A percentile compares a stretch with the other conserved stretches of the same genome.
Conservation (phyloP, 768 basidiomycete genomes). For the Mycena albidolilacea region DNA sequence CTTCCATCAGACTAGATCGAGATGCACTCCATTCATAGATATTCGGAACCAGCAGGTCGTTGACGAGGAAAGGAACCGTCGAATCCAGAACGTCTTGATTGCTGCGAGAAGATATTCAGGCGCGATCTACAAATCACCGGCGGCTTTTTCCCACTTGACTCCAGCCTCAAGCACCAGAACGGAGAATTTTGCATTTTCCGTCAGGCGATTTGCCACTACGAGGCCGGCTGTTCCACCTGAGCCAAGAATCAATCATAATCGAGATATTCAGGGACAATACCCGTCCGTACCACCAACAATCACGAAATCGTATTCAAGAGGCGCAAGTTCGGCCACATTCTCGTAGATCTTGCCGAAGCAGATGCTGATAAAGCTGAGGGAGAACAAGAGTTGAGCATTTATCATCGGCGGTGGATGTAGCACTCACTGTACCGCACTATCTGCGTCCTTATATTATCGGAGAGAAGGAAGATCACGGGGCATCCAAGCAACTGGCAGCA, state of each 20-base stretch:
- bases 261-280: not conserved
- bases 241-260: too few relatives aligned
- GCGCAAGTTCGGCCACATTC: not conserved
- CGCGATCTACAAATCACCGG: too few relatives aligned
- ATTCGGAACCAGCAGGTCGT: not conserved
- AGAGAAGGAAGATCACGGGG: not conserved
- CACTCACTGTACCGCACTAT: not conserved
- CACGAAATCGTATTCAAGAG: not conserved
- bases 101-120: not conserved
- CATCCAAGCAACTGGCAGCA: not conserved
- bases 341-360: conserved; percentile 8
- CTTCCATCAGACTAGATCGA: not conserved
- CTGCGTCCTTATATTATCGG: not conserved
- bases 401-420: not conserved
- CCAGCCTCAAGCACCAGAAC: conserved; percentile 18
- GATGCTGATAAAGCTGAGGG: not conserved
- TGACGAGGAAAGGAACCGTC: not conserved
- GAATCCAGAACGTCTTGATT: not conserved
- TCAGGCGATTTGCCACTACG: not conserved
- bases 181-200: conserved; percentile 7
- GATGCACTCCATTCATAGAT: conserved; percentile 1
- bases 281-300: not conserved
- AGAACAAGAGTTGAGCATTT: not conserved
- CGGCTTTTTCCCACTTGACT: not conserved
- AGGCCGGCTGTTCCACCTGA: conserved; percentile 13